Percentiles rank a stretch among this genome's conserved stretches.
phyloP scores from a whole-genome alignment of 148 eudicot species.

The Rhododendron williamsianum region DNA sequence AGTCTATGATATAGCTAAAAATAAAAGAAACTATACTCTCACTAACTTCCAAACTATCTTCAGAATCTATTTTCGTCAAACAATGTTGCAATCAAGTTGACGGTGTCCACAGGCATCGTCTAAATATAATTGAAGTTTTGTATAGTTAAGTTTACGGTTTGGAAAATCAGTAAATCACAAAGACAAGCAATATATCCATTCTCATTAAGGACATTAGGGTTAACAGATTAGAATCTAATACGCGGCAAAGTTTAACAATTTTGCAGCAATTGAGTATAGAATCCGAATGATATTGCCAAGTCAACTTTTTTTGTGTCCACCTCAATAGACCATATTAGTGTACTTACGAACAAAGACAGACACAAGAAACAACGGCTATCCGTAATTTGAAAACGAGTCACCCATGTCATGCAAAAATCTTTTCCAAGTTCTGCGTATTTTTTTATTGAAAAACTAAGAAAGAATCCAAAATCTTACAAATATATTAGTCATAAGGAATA shows the following conservation, averaged over 20 bases:
- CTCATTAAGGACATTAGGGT: neutral
- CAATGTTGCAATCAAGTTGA: neutral
- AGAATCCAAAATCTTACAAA: neutral
- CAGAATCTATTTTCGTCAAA: neutral
- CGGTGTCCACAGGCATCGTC: neutral
- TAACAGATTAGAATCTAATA: neutral
- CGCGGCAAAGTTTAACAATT: neutral
- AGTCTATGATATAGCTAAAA: neutral
- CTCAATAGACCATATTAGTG: neutral
- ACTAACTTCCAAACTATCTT: neutral
- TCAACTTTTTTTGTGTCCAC: neutral
- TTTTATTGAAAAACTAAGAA: neutral
- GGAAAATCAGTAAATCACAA: neutral
- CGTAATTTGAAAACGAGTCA: neutral
- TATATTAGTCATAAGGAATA: neutral
- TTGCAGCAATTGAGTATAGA: neutral
- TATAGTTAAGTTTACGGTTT: neutral
- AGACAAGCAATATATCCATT: neutral
- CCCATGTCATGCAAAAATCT: neutral
- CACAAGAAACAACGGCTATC: neutral
- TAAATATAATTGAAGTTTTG: neutral
- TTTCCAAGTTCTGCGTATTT: neutral
- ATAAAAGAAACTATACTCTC: neutral
- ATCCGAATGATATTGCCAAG: neutral
- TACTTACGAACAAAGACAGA: neutral